These are phyloP conservation scores for Trypanosoma rangeli DNA, from an alignment of 208 protist species.

Conservation along the genomic window DNA sequence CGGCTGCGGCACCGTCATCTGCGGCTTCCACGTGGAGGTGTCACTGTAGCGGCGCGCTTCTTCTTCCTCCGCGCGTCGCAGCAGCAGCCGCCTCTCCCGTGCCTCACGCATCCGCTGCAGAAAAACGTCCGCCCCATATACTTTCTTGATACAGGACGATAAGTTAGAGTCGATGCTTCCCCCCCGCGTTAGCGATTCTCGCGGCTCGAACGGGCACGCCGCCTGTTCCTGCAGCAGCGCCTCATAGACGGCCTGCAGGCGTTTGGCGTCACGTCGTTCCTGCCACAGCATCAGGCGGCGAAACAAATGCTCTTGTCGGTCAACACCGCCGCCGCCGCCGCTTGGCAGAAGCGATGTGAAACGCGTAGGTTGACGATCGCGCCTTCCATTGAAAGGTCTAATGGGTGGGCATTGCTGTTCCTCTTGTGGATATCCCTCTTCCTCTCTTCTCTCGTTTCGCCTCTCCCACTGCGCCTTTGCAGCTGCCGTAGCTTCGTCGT, in stretches of 20 bases:
- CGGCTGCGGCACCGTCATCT: background rate
- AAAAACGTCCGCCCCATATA: constrained; percentile 41
- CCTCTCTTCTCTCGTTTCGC: background rate
- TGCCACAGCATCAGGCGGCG: constrained; percentile 58
- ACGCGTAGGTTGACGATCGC: background rate
- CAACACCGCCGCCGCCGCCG: background rate
- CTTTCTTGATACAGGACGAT: background rate
- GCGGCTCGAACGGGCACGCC: constrained; percentile 56
- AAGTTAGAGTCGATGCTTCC: constrained; percentile 1
- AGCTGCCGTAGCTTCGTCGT: too few species aligned
- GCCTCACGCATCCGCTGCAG: constrained; percentile 44
- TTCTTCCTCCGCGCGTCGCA: constrained; percentile 38
- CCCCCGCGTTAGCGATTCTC: constrained; percentile 5
- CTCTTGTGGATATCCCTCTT: background rate
- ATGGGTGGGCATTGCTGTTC: background rate
- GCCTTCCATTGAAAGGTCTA: background rate
- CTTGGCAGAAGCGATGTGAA: background rate
- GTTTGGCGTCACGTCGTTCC: constrained; percentile 57
- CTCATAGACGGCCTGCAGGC: constrained; percentile 61
- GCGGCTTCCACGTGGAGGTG: constrained; percentile 32
- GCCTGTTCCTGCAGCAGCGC: constrained; percentile 47
- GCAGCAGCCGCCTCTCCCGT: constrained; percentile 29
- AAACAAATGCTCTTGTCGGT: constrained; percentile 24
- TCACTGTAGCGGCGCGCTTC: constrained; percentile 37
- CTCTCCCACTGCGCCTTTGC: background rate